These are phyloP conservation scores for Apiotrichum brassicae DNA, from an alignment of 1,284 basidiomycete genomes.

Conservation along the genomic window DNA sequence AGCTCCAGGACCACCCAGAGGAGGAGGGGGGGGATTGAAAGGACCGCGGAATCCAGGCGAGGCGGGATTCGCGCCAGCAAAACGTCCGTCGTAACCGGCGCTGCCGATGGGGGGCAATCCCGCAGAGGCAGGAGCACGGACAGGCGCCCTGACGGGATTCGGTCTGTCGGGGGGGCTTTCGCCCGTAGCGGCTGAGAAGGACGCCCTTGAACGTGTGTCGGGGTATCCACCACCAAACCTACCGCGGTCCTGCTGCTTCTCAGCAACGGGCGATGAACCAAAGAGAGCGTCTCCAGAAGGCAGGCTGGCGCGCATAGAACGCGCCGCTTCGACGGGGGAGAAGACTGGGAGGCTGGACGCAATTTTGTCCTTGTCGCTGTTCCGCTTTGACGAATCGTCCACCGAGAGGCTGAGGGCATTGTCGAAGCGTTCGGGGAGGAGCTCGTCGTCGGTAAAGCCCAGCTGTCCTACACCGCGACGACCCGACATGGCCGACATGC, in stretches of 20 bases:
- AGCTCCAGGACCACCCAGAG: constrained; percentile 14
- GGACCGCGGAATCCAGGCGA: constrained; percentile 10
- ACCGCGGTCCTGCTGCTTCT: constrained; percentile 10
- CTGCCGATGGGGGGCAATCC: not conserved
- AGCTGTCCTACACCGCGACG: constrained; percentile 25
- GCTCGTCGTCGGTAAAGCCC: constrained; percentile 68
- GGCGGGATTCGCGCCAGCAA: constrained; percentile 4
- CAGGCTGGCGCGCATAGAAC: constrained; percentile 7
- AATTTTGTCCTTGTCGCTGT: constrained; percentile 1
- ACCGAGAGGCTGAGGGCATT: constrained; percentile 59
- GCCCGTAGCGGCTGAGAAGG: not conserved
- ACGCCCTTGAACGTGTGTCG: constrained; percentile 1
- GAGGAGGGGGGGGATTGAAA: constrained; percentile 6
- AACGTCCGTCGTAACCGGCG: constrained; percentile 6
- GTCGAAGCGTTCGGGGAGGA: constrained; percentile 57
- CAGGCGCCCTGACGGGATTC: constrained; percentile 18
- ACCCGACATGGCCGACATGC: constrained; percentile 56
- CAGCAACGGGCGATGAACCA: constrained; percentile 12
- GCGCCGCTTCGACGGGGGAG: constrained; percentile 6
- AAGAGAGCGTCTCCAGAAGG: constrained; percentile 11
- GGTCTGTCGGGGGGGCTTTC: constrained; percentile 8
- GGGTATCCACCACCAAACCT: constrained; percentile 3
- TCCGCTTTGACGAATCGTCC: constrained; percentile 41
- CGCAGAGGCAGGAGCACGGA: constrained; percentile 2
- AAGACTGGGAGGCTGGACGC: constrained; percentile 16